Percentiles rank a stretch among this genome's conserved stretches.
phyloP scores from a whole-genome alignment of 768 basidiomycete species.

The Panellus pusillus region DNA sequence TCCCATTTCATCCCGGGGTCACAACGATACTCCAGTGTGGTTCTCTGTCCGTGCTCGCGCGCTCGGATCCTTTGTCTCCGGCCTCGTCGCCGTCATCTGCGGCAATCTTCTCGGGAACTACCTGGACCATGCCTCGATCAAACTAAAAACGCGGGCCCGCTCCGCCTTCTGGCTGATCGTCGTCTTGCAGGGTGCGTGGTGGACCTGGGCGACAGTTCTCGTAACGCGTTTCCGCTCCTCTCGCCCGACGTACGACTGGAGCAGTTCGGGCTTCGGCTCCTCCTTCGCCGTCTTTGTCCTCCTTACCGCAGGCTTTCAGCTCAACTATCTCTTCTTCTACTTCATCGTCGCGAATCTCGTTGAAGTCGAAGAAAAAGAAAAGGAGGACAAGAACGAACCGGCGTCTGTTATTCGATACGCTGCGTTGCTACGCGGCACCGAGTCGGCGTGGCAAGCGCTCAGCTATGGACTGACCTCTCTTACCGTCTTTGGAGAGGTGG shows the following conservation, averaged over 20 bases:
- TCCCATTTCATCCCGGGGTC: not conserved
- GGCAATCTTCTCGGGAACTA: not conserved
- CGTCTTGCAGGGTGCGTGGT: conserved; percentile 2
- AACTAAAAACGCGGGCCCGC: conserved; percentile 5
- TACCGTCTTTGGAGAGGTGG: not conserved
- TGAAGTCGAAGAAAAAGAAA: not conserved
- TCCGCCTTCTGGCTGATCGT: conserved; percentile 2
- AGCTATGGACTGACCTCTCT: conserved; percentile 3
- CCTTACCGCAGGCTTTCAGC: conserved; percentile 1
- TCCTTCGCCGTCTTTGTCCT: conserved; percentile 3
- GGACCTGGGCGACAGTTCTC: conserved; percentile 5
- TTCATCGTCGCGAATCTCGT: conserved; percentile 2
- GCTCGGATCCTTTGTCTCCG: conserved; percentile 11
- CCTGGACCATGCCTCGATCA: conserved; percentile 1
- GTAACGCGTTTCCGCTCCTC: conserved; percentile 3
- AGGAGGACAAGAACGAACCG: no score
- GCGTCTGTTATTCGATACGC: not conserved
- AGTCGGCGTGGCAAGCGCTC: conserved; percentile 3
- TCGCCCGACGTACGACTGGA: conserved; percentile 9
- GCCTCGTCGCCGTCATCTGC: conserved; percentile 1
- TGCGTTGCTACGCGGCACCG: not conserved
- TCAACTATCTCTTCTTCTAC: conserved; percentile 8
- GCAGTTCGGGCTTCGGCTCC: conserved; percentile 1
- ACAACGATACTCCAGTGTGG: not conserved
- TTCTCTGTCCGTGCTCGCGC: conserved; percentile 12